These are phyloP conservation scores for Glonium stellatum DNA, from an alignment of 495 filamentous ascomycete species.

Conservation along the genomic window DNA sequence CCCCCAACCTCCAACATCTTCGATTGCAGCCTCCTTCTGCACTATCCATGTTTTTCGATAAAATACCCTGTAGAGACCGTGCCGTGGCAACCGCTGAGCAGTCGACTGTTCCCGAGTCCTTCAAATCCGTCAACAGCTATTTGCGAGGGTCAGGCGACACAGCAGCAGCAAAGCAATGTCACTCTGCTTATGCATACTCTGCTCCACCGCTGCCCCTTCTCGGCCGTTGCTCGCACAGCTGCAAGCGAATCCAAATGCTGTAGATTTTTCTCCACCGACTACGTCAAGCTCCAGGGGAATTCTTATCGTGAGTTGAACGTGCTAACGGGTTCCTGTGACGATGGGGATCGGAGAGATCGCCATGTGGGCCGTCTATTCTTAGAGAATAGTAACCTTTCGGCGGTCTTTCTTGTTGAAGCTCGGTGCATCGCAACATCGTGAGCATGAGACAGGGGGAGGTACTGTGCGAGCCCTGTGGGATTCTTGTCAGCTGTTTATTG, in stretches of 20 bases:
- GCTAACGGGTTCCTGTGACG: neutral
- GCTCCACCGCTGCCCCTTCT: neutral
- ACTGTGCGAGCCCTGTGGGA: neutral
- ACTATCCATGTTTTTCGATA: conserved; percentile 18
- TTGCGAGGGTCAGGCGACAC: no score
- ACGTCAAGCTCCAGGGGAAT: no score
- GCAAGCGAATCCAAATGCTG: no score
- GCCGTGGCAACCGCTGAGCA: neutral
- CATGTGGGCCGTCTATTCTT: neutral
- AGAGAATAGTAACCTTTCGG: neutral
- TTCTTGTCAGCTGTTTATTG: neutral
- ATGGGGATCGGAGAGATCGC: neutral
- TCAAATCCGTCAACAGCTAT: no score
- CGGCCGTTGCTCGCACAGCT: neutral
- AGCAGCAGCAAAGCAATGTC: no score
- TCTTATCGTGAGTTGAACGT: neutral
- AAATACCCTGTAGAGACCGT: conserved; percentile 10
- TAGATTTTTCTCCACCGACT: no score
- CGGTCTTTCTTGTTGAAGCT: neutral
- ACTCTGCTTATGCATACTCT: neutral
- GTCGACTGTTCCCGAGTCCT: no score
- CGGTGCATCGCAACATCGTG: neutral
- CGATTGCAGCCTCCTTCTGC: neutral
- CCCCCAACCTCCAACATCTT: neutral
- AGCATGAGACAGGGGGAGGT: neutral